phyloP scores from a whole-genome alignment of 2,329 filamentous ascomycete genomes.

The Colletotrichum cereale region DNA sequence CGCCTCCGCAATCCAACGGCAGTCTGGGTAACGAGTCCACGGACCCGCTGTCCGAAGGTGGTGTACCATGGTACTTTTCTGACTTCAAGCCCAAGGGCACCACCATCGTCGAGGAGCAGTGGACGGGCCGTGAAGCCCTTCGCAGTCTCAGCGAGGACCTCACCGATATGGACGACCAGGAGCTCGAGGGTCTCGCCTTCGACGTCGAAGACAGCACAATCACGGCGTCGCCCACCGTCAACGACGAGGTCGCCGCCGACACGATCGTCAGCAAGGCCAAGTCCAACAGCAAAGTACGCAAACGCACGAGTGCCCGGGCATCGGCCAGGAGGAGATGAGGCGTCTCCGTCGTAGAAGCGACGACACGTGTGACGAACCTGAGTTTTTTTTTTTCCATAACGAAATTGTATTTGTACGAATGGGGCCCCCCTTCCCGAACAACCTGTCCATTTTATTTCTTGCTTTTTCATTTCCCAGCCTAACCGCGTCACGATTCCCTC shows the following conservation, averaged over 20 bases:
- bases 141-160: conserved; percentile 84
- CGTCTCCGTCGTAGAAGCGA: neutral
- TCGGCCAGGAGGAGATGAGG: conserved; percentile 49
- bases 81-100: conserved; percentile 85
- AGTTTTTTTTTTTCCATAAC: conserved; percentile 2
- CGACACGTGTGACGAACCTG: conserved; percentile 17
- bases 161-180: conserved; percentile 92
- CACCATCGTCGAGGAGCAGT: conserved; percentile 81
- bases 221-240: conserved; percentile 51
- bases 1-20: conserved; percentile 75
- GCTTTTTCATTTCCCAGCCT: neutral
- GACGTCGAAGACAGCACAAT: conserved; percentile 65
- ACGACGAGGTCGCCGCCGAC: conserved; percentile 38
- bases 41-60: conserved; percentile 76
- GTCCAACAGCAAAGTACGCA: conserved; percentile 47
- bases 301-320: conserved; percentile 48
- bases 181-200: conserved; percentile 77
- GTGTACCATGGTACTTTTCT: conserved; percentile 89
- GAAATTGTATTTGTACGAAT: conserved; percentile 38
- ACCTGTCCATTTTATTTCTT: neutral
- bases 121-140: conserved; percentile 77
- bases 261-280: conserved; percentile 46
- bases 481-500: conserved; percentile 14
- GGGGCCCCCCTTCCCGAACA: neutral
- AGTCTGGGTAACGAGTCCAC: conserved; percentile 60